phyloP scores from a whole-genome alignment of 495 filamentous ascomycete genomes.

The Hypoxylon trugodes region DNA sequence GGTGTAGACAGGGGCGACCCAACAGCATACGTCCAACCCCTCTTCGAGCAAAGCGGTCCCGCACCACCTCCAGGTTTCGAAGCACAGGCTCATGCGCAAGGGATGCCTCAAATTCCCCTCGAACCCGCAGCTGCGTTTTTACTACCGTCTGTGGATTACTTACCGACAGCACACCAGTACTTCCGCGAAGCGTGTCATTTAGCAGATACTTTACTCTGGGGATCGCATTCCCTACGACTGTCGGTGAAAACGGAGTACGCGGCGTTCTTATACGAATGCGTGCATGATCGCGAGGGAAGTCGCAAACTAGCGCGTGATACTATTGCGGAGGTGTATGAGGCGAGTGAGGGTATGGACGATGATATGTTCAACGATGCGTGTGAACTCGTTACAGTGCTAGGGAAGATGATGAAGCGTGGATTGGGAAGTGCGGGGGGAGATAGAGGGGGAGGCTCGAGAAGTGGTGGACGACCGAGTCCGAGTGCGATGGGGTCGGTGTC shows the following conservation, averaged over 20 bases:
- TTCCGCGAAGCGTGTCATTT: constrained; percentile 82
- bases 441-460: constrained; percentile 28
- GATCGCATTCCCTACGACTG: constrained; percentile 87
- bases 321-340: constrained; percentile 90
- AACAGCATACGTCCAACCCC: constrained; percentile 48
- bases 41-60: constrained; percentile 56
- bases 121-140: constrained; percentile 72
- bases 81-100: constrained; percentile 50
- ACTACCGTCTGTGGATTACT: constrained; percentile 81
- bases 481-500: constrained; percentile 15
- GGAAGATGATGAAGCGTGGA: constrained; percentile 80
- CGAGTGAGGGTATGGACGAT: constrained; percentile 89
- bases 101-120: constrained; percentile 48
- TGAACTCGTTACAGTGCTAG: constrained; percentile 75
- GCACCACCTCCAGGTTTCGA: constrained; percentile 60
- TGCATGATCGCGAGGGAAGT: constrained; percentile 79
- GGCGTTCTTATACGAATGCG: constrained; percentile 95
- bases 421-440: too few species aligned
- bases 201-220: constrained; percentile 78
- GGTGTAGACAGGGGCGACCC: constrained; percentile 47
- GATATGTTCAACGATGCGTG: constrained; percentile 84
- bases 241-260: constrained; percentile 92
- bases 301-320: constrained; percentile 80
- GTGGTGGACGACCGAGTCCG: constrained; percentile 39
- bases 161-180: constrained; percentile 78